These are phyloP conservation scores for Domatiomyces catenatus DNA, from an alignment of 2,329 filamentous ascomycete genomes.

Conservation along the genomic window DNA sequence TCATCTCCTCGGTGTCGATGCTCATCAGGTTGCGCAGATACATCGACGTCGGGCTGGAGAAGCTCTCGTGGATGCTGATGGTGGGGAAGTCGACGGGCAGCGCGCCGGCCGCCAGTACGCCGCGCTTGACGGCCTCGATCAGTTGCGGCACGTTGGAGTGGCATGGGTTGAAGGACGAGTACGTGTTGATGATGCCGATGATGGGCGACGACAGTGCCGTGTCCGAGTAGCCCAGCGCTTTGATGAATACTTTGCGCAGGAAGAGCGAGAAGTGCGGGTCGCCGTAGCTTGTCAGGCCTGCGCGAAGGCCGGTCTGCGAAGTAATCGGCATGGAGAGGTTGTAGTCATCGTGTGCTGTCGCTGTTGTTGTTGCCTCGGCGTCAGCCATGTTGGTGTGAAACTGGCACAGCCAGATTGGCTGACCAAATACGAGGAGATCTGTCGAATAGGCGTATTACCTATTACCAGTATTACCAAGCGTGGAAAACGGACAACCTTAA, in stretches of 20 bases:
- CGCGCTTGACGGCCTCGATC: slow-evolving; percentile 54
- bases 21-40: slow-evolving; percentile 60
- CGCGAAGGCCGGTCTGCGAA: slow-evolving; percentile 41
- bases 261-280: slow-evolving; percentile 63
- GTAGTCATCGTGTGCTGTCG: slow-evolving; percentile 32
- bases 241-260: slow-evolving; percentile 62
- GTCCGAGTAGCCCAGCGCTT: slow-evolving; percentile 58
- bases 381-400: neutral
- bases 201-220: slow-evolving; percentile 56
- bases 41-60: slow-evolving; percentile 59
- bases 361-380: too few species aligned
- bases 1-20: slow-evolving; percentile 70
- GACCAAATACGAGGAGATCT: neutral
- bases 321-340: slow-evolving; percentile 41
- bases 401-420: neutral
- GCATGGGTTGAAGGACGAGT: slow-evolving; percentile 58
- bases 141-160: slow-evolving; percentile 58
- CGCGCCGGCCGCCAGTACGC: slow-evolving; percentile 51
- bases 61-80: slow-evolving; percentile 55
- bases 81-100: slow-evolving; percentile 59
- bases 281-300: slow-evolving; percentile 53
- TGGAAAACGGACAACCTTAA: too few species aligned
- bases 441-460: too few species aligned
- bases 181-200: slow-evolving; percentile 60
- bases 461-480: too few species aligned